Evolutionary conservation across 352 stramenopile species (phyloP).

Genomic region (Globisporangium radiosum): DNA sequence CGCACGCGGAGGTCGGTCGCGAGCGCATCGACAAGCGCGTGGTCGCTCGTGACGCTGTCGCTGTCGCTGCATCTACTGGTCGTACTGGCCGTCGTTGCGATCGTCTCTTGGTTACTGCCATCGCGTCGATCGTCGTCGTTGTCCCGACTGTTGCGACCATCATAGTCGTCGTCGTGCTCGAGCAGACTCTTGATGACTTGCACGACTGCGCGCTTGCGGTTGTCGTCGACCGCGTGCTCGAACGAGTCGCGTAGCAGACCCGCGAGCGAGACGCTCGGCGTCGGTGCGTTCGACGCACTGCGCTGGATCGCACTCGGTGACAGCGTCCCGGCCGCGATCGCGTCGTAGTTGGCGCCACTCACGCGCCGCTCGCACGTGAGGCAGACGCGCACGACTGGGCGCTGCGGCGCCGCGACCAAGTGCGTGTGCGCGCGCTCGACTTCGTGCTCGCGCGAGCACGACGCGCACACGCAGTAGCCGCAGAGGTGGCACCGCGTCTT

Average conservation of each 20-base stretch:
- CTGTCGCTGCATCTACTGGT: neutral
- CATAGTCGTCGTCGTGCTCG: constrained; percentile 14
- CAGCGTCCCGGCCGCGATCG: constrained; percentile 17
- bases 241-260: constrained; percentile 36
- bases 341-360: constrained; percentile 46
- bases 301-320: constrained; percentile 19
- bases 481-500: constrained; percentile 57
- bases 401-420: constrained; percentile 13
- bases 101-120: neutral
- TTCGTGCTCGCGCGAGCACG: constrained; percentile 33
- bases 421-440: constrained; percentile 26
- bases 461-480: constrained; percentile 48
- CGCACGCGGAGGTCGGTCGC: constrained; percentile 5
- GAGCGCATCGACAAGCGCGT: neutral
- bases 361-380: constrained; percentile 46
- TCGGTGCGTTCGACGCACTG: constrained; percentile 15
- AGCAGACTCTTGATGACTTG: constrained; percentile 55
- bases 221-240: constrained; percentile 21
- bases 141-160: neutral
- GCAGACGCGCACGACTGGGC: constrained; percentile 33
- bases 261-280: constrained; percentile 25
- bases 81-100: too few relatives aligned
- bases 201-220: constrained; percentile 21
- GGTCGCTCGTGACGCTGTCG: neutral
- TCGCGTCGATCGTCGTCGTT: neutral